These are phyloP conservation scores for Vaccinium corymbosum DNA, from an alignment of 148 eudicot genomes.

Conservation along the genomic window DNA sequence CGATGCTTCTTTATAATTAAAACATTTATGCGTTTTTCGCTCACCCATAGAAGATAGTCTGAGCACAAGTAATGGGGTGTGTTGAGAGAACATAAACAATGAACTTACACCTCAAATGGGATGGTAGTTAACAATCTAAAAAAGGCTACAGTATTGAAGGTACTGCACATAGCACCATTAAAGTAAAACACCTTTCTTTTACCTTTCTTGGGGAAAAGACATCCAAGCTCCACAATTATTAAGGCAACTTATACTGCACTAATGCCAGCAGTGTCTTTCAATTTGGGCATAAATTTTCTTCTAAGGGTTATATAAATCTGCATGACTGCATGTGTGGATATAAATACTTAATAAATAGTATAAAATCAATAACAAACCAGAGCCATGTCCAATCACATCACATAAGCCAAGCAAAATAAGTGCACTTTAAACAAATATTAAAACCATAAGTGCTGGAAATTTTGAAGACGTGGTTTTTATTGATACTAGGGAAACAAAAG, in stretches of 20 bases:
- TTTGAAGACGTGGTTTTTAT: background rate
- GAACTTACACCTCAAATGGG: background rate
- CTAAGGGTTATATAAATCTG: background rate
- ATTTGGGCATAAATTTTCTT: background rate
- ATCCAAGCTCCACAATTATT: background rate
- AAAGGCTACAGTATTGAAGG: background rate
- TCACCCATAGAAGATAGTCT: background rate
- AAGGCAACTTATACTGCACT: background rate
- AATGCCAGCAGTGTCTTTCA: background rate
- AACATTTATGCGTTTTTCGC: background rate
- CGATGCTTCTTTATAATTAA: background rate
- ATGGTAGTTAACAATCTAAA: background rate
- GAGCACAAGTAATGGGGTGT: background rate
- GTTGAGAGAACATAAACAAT: background rate
- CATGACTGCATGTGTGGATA: no score
- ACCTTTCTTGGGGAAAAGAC: background rate
- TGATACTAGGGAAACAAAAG: background rate
- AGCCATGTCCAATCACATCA: background rate
- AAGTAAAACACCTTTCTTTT: background rate
- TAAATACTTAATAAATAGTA: background rate
- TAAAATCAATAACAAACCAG: background rate
- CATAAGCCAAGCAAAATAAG: background rate
- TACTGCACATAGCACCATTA: background rate
- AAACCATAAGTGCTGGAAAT: background rate
- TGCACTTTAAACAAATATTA: background rate